Evolutionary conservation across 768 basidiomycete genomes (phyloP).

Genomic region (Naganishia onofrii): DNA sequence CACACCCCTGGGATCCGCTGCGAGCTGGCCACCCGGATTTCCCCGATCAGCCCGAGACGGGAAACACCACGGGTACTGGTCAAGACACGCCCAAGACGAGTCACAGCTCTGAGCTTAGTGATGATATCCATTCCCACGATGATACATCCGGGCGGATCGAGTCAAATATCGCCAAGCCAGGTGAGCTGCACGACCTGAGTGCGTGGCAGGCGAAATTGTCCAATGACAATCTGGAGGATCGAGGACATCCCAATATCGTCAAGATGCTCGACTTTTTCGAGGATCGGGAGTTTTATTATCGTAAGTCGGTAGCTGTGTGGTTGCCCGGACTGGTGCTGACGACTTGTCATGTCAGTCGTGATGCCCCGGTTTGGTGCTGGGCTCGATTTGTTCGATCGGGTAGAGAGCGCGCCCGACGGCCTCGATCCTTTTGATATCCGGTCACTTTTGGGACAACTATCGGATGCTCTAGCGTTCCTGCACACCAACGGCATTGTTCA

Average conservation of each 20-base stretch:
- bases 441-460: conserved; percentile 87
- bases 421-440: conserved; percentile 71
- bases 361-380: conserved; percentile 65
- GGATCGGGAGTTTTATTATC: conserved; percentile 91
- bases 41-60: not conserved
- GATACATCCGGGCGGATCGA: not conserved
- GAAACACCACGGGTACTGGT: conserved; percentile 3
- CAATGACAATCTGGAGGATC: conserved; percentile 18
- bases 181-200: conserved; percentile 39
- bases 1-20: conserved; percentile 76
- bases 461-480: conserved; percentile 82
- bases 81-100: conserved; percentile 8
- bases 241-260: conserved; percentile 94
- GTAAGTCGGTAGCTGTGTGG: conserved; percentile 36
- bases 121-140: not conserved
- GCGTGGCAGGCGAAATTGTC: conserved; percentile 25
- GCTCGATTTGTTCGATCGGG: conserved; percentile 86
- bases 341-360: conserved; percentile 56
- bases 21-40: conserved; percentile 12
- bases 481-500: conserved; percentile 93
- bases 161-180: not conserved
- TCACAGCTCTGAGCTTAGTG: not conserved
- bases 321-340: not conserved
- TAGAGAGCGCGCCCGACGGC: conserved; percentile 82
- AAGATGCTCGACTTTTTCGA: conserved; percentile 95